Conservation (phyloP, 2,329 filamentous ascomycete species). For the Thermothelomyces thermophilus region DNA sequence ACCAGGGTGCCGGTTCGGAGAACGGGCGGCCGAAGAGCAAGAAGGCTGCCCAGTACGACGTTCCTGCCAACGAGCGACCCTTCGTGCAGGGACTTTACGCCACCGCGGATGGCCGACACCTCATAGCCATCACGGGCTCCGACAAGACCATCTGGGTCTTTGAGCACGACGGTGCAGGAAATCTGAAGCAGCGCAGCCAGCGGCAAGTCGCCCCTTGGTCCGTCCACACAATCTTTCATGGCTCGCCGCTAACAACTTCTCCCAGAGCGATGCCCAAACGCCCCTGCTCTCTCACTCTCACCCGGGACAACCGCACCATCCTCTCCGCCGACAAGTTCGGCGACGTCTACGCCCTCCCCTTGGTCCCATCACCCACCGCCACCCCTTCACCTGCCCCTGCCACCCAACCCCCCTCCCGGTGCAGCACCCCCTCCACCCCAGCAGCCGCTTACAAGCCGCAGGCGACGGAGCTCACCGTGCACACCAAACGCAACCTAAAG, state of each 20-base stretch:
- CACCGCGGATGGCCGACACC: conserved; percentile 57
- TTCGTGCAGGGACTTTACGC: conserved; percentile 63
- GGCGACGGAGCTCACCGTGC: conserved; percentile 55
- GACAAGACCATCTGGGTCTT: conserved; percentile 90
- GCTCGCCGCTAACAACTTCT: neutral
- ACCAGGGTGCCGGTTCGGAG: conserved; percentile 24
- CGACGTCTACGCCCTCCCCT: conserved; percentile 83
- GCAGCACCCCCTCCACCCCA: conserved; percentile 21
- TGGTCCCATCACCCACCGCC: conserved; percentile 39
- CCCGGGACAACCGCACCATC: conserved; percentile 64
- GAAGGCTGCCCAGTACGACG: conserved; percentile 28
- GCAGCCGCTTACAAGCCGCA: conserved; percentile 39
- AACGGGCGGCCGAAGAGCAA: conserved; percentile 34
- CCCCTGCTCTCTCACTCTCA: conserved; percentile 68
- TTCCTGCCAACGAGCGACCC: conserved; percentile 43
- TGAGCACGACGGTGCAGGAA: conserved; percentile 54
- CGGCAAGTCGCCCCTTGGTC: conserved; percentile 44
- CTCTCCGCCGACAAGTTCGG: conserved; percentile 92
- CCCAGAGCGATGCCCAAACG: conserved; percentile 79
- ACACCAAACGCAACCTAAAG: conserved; percentile 56
- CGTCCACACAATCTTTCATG: neutral
- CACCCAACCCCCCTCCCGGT: conserved; percentile 11
- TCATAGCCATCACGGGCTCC: conserved; percentile 77
- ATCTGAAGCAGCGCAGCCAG: conserved; percentile 61
- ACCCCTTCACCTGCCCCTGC: conserved; percentile 14